Conservation (phyloP, 148 eudicot genomes). For the Simmondsia chinensis region DNA sequence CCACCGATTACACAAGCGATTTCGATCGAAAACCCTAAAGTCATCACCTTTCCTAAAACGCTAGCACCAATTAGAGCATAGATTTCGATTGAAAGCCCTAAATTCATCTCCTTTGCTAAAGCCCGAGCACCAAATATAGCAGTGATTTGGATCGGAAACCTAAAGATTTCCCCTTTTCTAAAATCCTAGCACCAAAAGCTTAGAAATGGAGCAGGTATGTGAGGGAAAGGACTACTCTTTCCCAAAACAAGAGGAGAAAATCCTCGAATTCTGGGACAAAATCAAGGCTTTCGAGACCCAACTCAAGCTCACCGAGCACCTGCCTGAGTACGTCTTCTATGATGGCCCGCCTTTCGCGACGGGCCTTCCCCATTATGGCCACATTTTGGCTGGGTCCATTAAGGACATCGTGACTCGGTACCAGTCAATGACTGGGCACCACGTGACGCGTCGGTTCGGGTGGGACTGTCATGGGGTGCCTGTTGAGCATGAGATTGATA, state of each 20-base stretch:
- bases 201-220: conserved; percentile 81
- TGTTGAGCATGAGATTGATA: conserved; percentile 80
- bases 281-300: conserved; percentile 81
- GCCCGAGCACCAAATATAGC: too few relatives aligned
- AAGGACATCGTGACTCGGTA: conserved; percentile 88
- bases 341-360: conserved; percentile 97
- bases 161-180: too few relatives aligned
- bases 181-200: not conserved
- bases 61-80: too few relatives aligned
- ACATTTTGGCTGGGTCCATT: conserved; percentile 81
- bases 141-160: too few relatives aligned
- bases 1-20: too few relatives aligned
- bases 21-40: too few relatives aligned
- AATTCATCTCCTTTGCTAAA: too few relatives aligned
- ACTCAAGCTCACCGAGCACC: conserved; percentile 33
- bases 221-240: conserved; percentile 92
- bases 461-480: conserved; percentile 98
- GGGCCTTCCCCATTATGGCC: conserved; percentile 92
- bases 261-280: conserved; percentile 55
- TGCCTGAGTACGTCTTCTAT: conserved; percentile 81
- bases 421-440: conserved; percentile 78
- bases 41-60: too few relatives aligned
- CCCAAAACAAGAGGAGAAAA: conserved; percentile 59
- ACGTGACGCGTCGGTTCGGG: conserved; percentile 86
- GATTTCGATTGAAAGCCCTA: too few relatives aligned